Base-by-base conservation (phyloP, 345 rosid species). In the Sonneratia caseolaris region DNA sequence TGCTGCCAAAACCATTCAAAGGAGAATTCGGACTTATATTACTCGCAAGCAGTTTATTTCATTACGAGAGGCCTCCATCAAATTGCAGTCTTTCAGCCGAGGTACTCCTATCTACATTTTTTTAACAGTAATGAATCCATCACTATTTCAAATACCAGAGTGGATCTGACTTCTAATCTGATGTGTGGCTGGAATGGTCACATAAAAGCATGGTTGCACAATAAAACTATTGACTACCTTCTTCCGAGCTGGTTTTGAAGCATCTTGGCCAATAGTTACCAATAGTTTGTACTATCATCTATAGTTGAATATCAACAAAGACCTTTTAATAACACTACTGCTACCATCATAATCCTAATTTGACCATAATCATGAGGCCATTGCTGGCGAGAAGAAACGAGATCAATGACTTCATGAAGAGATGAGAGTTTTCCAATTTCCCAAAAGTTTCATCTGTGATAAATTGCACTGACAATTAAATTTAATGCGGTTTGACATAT, bases 1-100 rank as follows among this genome's bases (percentile, higher is more conserved):
- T 84, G 97, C 99, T 37, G 99, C 99, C 77, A 88, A 89, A 81
- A 89, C 77, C 62, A 88, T 95, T 76, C 99, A 95, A 79, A 79
- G 89, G 79, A 88, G 83, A 68, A 81, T 80, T 55, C 89, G 92
- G 56, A 95, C 99, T 56, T 86, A 85, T 64, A 84, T 86, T 75
- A 91, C 91, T 22, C 87, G 86, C 73, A 92, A 84, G 77, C 89
- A 87, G 79, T 92, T 88, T 75, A 78, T 84, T 68, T 80, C 85
- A 56, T 72, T 90, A 21, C 90, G 92, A 15, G 72, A 76, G 73
- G 92, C 99, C 74, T 87, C 97, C 73, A 80, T 88, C 71, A 76
- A 65, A 55, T 76, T 92, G 82, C 97, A 95, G 71, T 90, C 97
- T 43, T 78, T 83, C 82, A 71, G 85, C 76, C 88, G 91, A 83